Conservation (phyloP, 176 grass and related monocot species). For the Lolium rigidum region DNA sequence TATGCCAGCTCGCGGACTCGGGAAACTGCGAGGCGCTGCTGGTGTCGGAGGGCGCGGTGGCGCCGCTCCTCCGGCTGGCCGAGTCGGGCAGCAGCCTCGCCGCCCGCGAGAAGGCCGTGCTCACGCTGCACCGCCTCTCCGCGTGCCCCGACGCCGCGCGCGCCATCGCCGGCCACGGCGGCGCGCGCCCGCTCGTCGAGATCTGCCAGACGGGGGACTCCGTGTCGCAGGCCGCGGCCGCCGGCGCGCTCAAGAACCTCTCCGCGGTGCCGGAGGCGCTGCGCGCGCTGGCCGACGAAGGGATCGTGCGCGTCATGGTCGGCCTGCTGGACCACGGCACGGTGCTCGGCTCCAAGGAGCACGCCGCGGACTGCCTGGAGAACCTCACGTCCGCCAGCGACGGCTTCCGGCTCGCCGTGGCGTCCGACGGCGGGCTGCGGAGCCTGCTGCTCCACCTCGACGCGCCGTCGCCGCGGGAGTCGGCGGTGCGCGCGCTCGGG, state of each 20-base stretch:
- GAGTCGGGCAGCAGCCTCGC: slow-evolving; percentile 78
- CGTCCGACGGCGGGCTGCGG: slow-evolving; percentile 71
- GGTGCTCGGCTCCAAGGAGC: slow-evolving; percentile 73
- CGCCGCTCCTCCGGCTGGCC: slow-evolving; percentile 81
- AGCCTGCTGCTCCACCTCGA: slow-evolving; percentile 78
- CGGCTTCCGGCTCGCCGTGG: slow-evolving; percentile 60
- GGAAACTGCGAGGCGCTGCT: slow-evolving; percentile 62
- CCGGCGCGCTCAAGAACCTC: slow-evolving; percentile 75
- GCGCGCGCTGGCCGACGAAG: slow-evolving; percentile 71
- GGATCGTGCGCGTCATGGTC: slow-evolving; percentile 74
- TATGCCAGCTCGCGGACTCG: slow-evolving; percentile 64
- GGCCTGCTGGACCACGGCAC: slow-evolving; percentile 59
- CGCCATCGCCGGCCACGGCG: slow-evolving; percentile 66
- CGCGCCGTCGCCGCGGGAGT: slow-evolving; percentile 65
- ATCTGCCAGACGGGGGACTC: slow-evolving; percentile 78
- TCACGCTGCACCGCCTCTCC: slow-evolving; percentile 75
- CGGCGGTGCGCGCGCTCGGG: slow-evolving; percentile 62
- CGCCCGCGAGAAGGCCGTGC: slow-evolving; percentile 79
- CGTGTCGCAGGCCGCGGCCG: slow-evolving; percentile 71
- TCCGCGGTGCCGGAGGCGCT: slow-evolving; percentile 70
- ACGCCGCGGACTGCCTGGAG: slow-evolving; percentile 79
- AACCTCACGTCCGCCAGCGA: slow-evolving; percentile 74
- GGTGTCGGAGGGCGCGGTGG: slow-evolving; percentile 73
- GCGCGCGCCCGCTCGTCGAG: slow-evolving; percentile 74
- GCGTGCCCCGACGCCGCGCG: slow-evolving; percentile 58